Evolutionary conservation across 2,329 filamentous ascomycete genomes (phyloP).

Genomic region (Bipolaris bicolor): DNA sequence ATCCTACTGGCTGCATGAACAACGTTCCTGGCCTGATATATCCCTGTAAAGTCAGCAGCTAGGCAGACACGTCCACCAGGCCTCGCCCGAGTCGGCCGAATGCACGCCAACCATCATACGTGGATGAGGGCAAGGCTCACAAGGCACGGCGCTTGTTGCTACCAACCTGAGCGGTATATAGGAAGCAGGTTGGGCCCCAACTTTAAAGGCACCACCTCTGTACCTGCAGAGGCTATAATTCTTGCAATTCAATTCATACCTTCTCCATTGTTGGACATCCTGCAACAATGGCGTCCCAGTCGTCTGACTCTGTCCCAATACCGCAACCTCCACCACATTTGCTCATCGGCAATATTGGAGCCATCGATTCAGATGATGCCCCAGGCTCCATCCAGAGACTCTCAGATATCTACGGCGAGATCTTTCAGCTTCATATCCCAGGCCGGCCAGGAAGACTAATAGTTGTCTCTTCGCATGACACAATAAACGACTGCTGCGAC

Average conservation of each 20-base stretch:
- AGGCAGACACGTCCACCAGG: conserved; percentile 4
- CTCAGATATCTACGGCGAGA: conserved; percentile 15
- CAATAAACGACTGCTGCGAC: conserved; percentile 14
- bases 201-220: background rate
- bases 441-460: conserved; percentile 9
- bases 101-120: background rate
- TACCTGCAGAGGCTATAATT: background rate
- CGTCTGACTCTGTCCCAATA: conserved; percentile 9
- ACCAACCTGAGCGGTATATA: background rate
- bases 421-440: conserved; percentile 10
- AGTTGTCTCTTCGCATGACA: conserved; percentile 13
- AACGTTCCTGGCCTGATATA: background rate
- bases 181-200: background rate
- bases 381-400: conserved; percentile 8
- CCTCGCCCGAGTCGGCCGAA: background rate
- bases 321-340: conserved; percentile 11
- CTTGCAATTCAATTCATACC: background rate
- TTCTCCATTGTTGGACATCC: background rate
- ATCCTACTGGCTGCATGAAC: background rate
- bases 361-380: conserved; percentile 9
- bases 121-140: conserved; percentile 2
- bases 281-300: conserved; percentile 6
- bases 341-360: conserved; percentile 9
- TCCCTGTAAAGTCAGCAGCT: conserved; percentile 9
- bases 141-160: background rate